Evolutionary conservation across 352 stramenopile species (phyloP).

Genomic region (Halophytophthora batemanensis): DNA sequence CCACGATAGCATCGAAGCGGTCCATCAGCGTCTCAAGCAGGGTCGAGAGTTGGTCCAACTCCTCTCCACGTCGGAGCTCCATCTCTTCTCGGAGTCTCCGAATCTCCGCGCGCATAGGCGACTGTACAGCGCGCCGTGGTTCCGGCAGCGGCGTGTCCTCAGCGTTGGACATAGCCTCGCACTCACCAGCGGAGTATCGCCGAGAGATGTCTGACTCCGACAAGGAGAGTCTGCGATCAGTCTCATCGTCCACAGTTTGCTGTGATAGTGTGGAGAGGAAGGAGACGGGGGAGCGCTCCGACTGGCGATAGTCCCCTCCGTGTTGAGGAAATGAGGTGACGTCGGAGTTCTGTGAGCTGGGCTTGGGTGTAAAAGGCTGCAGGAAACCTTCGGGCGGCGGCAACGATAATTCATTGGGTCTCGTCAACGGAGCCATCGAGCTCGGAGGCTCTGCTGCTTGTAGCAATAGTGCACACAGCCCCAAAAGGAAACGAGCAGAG

Average conservation of each 20-base stretch:
- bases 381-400: slow-evolving; percentile 7
- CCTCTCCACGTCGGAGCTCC: slow-evolving; percentile 29
- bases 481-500: too few relatives aligned
- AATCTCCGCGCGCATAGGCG: slow-evolving; percentile 32
- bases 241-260: slow-evolving; percentile 3
- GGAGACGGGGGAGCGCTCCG: slow-evolving; percentile 10
- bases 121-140: slow-evolving; percentile 3
- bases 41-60: slow-evolving; percentile 33
- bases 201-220: too few relatives aligned
- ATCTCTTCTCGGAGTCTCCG: slow-evolving; percentile 35
- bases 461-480: background rate
- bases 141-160: slow-evolving; percentile 2
- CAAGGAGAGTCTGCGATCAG: background rate
- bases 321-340: slow-evolving; percentile 1
- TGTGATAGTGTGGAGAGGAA: slow-evolving; percentile 15
- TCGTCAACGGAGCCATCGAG: slow-evolving; percentile 2
- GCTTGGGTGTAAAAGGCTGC: slow-evolving; percentile 2
- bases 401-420: slow-evolving; percentile 9
- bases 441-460: slow-evolving; percentile 13
- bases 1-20: slow-evolving; percentile 33
- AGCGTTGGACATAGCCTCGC: background rate
- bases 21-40: slow-evolving; percentile 35
- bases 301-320: slow-evolving; percentile 4
- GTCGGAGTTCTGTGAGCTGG: background rate
- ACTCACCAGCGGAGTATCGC: too few relatives aligned